Conservation (phyloP, 139 green algal species). For the Chlorella ohadii region DNA sequence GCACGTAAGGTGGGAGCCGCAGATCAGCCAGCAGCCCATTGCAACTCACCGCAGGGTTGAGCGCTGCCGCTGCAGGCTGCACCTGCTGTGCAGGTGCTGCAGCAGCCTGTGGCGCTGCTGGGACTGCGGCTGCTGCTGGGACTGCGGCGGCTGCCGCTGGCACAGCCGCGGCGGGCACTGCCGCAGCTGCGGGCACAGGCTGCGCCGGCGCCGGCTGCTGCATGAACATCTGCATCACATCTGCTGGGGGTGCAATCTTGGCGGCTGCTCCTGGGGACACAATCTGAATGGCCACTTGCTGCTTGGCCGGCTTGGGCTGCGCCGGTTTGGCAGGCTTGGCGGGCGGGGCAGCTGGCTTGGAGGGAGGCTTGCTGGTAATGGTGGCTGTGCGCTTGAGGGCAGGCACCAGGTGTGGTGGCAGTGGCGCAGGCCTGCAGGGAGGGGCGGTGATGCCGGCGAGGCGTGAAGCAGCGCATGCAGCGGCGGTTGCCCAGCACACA, state of each 20-base stretch:
- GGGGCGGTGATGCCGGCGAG: neutral
- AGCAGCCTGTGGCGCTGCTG: neutral
- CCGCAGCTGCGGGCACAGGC: neutral
- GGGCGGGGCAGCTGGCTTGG: no score
- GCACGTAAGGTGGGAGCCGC: no score
- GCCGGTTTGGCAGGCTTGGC: no score
- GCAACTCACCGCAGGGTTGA: no score
- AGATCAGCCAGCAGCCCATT: no score
- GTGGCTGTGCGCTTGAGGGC: conserved; percentile 10
- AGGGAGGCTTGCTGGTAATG: neutral
- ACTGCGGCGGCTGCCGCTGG: neutral
- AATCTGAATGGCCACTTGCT: no score
- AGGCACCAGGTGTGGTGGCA: conserved; percentile 19
- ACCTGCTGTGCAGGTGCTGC: neutral
- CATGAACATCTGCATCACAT: conserved; percentile 25
- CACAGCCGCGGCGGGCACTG: neutral
- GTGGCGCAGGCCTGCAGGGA: neutral
- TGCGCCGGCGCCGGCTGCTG: neutral
- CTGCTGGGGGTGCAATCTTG: neutral
- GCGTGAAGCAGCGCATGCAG: neutral
- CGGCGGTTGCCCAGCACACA: no score
- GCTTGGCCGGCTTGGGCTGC: no score
- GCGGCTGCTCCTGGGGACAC: neutral
- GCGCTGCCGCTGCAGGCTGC: neutral
- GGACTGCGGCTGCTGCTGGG: neutral